phyloP scores from a whole-genome alignment of 2,329 filamentous ascomycete genomes.

The Ceratocystis huliohia region DNA sequence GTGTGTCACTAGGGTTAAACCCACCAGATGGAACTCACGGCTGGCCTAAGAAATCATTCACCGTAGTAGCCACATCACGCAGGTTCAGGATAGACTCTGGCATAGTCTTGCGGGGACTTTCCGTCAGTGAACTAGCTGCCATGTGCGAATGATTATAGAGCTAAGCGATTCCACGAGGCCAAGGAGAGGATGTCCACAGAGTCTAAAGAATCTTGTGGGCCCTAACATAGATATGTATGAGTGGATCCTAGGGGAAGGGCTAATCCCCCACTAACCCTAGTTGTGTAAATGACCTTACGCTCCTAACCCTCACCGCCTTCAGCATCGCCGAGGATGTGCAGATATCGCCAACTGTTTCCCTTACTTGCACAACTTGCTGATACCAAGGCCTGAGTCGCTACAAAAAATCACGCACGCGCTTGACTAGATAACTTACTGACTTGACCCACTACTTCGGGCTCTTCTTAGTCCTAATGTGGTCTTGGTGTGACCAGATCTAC shows the following conservation, averaged over 20 bases:
- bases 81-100: slow-evolving; percentile 50
- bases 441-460: neutral
- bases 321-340: neutral
- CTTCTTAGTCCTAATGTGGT: neutral
- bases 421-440: neutral
- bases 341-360: neutral
- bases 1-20: neutral
- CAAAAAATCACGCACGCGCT: neutral
- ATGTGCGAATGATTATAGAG: neutral
- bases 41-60: slow-evolving; percentile 47
- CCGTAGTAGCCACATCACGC: slow-evolving; percentile 57
- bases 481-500: neutral
- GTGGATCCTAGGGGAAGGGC: neutral
- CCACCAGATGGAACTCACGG: slow-evolving; percentile 33
- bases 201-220: neutral
- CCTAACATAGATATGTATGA: neutral
- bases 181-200: neutral
- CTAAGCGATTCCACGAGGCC: neutral
- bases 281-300: neutral
- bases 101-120: neutral
- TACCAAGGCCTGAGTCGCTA: neutral
- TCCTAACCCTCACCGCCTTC: neutral
- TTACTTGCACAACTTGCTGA: neutral
- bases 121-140: neutral
- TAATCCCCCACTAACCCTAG: neutral